Evolutionary conservation across 306 rosid species (phyloP), one percentile per base, ranked within the genome.

Genomic region (Pyrus bretschneideri): DNA sequence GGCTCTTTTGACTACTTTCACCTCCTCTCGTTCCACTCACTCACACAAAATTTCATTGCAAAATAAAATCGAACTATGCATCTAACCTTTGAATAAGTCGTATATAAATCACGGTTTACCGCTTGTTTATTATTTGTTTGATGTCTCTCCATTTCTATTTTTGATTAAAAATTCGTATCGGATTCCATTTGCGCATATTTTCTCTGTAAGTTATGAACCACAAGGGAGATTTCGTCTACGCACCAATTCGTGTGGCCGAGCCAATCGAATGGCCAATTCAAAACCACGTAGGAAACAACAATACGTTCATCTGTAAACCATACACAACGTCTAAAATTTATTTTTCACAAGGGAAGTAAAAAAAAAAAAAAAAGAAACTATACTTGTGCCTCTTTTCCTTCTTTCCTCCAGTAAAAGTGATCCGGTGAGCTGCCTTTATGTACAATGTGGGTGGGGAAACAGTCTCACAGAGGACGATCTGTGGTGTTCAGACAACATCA

Each of bases 381-480:
- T 78, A 84, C 67, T 83, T 71, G 72, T 69, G 83, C 84, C 76
- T 73, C 68, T 64, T 83, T 59, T 51, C 52, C 79, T 38, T 85
- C 84, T 79, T 79, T 76, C 64, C 74, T 61, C 58, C 67, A 72
- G 80, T 79, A 85, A 85, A 75, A 78, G 85, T 67, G 72, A 46
- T 76, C 69, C 22, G 46, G 79, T 67, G 82, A 83, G 83, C 83
- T 77, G 85, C 81, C 87, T 79, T 80, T 88, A 89, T 91, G 84
- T 88, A 92, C 93, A 88, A 46, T 44, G 78, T 76, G 81, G 55
- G 21, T 49, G 55, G 55, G 73, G 81, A 51, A 1, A 4, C 65
- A 64, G 55, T 15, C 21, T 49, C 70, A 38, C 60, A 62, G 83
- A 84, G 73, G 73, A 73, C 74, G 57, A 52, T 33, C 52, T 62